phyloP scores from a whole-genome alignment of 202 grass and related monocot species.

The Setaria italica region DNA sequence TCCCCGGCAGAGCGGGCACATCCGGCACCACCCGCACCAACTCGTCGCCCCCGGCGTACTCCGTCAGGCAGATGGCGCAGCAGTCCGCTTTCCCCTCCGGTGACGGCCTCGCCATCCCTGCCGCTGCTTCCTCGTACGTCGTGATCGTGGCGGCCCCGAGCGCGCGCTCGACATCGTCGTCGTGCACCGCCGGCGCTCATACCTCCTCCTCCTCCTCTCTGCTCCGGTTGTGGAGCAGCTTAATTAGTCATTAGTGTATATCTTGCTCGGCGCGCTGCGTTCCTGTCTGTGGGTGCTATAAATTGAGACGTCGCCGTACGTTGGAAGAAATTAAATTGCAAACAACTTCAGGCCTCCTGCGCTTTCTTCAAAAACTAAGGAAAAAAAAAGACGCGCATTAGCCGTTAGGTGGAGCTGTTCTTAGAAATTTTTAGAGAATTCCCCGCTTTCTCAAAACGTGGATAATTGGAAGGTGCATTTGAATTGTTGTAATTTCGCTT shows the following conservation, averaged over 20 bases:
- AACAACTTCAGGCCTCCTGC: too few relatives aligned
- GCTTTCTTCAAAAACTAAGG: neutral
- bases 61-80: constrained; percentile 41
- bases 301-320: neutral
- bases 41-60: constrained; percentile 23
- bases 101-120: too few relatives aligned
- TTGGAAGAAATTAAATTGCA: neutral
- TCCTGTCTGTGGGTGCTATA: neutral
- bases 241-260: neutral
- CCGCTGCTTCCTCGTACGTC: constrained; percentile 32
- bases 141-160: constrained; percentile 19
- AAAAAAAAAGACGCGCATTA: neutral
- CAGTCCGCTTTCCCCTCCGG: neutral
- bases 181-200: constrained; percentile 12
- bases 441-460: neutral
- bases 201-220: neutral
- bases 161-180: constrained; percentile 26
- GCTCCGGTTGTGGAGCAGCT: neutral
- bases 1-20: constrained; percentile 42
- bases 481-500: neutral
- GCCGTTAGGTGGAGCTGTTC: neutral
- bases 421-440: neutral
- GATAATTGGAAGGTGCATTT: neutral
- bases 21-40: constrained; percentile 40
- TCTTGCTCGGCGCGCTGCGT: neutral